Evolutionary conservation across 306 rosid species (phyloP), one percentile per base, ranked within the genome.

Genomic region (Hippophae tibetana): DNA sequence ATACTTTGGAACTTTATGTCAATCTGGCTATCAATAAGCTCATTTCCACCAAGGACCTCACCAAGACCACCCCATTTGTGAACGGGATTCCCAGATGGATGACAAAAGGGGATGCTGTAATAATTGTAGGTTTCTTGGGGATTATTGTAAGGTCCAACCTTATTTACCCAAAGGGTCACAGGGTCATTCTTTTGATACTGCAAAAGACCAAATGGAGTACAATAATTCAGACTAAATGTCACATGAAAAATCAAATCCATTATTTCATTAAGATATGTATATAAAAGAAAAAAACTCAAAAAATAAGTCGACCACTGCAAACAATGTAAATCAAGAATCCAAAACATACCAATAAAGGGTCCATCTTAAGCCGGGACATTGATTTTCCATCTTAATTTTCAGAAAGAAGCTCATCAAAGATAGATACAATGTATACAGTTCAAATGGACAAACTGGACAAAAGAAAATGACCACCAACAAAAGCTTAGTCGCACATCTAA

Each of bases 51-150:
- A 8, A 92, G 64, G 71, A 92, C 99, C 76, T 92, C 99, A 62
- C 99, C 99, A 55, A 92, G 99, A 72, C 99, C 99, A 62, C 99
- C 99, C 99, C 99, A 92, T 77, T 92, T 92, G 81, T 92, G 99
- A 44, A 73, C 82, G 71, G 88, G 50, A 64, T 73, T 61, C 55
- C 74, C 86, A 67, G 88, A 54, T 26, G 75, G 76, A 64, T 60
- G 86, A 70, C 99, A 92, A 75, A 88, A 92, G 6, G 99, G 99
- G 62, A 92, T 95, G 75, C 86, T 85, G 79, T 79, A 85, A 71
- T 92, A 92, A 59, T 92, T 92, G 81, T 92, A 92, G 1, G 99
- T 92, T 86, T 92, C 96, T 77, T 92, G 99, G 13, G 99, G 99
- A 75, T 92, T 92, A 69, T 92, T 92, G 66, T 92, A 88, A 3